These are phyloP conservation scores for Boletus reticulatus DNA, from an alignment of 768 basidiomycete species.

Conservation along the genomic window DNA sequence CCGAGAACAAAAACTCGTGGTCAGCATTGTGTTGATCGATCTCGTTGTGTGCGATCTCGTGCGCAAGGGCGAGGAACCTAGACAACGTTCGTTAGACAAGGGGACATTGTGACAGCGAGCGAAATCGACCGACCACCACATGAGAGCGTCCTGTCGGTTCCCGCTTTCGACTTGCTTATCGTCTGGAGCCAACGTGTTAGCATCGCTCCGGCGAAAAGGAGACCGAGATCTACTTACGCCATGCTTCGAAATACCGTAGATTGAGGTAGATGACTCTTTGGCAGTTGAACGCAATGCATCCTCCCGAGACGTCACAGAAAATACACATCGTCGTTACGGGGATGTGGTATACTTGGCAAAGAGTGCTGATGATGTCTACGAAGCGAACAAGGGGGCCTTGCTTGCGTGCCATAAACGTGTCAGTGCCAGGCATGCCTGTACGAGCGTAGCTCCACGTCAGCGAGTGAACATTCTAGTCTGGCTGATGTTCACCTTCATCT, in stretches of 20 bases:
- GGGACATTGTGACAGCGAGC: no score
- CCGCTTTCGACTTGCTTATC: no score
- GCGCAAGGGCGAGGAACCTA: no score
- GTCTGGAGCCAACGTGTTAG: no score
- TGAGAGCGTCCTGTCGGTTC: no score
- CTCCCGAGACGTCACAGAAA: conserved; percentile 76
- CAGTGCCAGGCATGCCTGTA: conserved; percentile 26
- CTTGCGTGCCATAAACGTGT: conserved; percentile 46
- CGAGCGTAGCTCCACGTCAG: neutral
- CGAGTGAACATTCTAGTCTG: neutral
- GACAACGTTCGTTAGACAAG: no score
- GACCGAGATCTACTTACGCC: no score
- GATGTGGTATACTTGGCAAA: conserved; percentile 67
- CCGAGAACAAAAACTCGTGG: no score
- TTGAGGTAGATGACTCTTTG: conserved; percentile 84
- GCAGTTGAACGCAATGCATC: conserved; percentile 88
- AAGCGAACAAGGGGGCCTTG: conserved; percentile 62
- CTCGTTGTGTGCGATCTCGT: no score
- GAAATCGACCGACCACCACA: no score
- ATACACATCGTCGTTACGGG: conserved; percentile 69
- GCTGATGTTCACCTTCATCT: conserved; percentile 45
- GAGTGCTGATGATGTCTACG: conserved; percentile 57
- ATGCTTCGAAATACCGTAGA: conserved; percentile 34
- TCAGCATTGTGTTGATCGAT: no score
- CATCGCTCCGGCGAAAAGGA: no score